phyloP scores from a whole-genome alignment of 257 asterid species.

The Nicotiana knightiana region DNA sequence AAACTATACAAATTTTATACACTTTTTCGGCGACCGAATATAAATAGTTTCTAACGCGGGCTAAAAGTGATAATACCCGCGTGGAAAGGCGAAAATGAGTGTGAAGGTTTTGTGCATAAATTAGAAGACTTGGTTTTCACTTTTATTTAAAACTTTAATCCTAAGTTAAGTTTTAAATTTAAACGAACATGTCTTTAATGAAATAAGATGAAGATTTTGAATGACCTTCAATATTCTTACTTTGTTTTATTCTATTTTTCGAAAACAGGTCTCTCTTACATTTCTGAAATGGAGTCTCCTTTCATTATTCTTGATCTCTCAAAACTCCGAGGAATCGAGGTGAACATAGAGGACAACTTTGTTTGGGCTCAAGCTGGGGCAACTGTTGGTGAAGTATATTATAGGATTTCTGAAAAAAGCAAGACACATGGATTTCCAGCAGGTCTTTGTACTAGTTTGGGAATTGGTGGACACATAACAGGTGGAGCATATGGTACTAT shows the following conservation, averaged over 20 bases:
- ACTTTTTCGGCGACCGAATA: too few species aligned
- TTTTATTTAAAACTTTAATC: too few species aligned
- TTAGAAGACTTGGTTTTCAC: neutral
- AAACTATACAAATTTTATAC: too few species aligned
- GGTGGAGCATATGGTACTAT: constrained; percentile 63
- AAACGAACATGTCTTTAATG: neutral
- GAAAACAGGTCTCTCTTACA: constrained; percentile 18
- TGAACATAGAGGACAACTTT: constrained; percentile 20
- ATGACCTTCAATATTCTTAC: neutral
- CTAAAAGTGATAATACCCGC: neutral
- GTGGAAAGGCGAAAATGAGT: neutral
- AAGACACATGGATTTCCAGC: constrained; percentile 34
- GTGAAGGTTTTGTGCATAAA: neutral
- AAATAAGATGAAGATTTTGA: neutral
- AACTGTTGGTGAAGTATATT: constrained; percentile 24
- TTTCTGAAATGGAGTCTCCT: constrained; percentile 9
- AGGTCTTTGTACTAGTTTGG: constrained; percentile 54
- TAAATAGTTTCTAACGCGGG: too few species aligned
- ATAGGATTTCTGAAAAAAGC: constrained; percentile 23
- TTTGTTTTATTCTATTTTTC: neutral
- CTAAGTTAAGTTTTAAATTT: too few species aligned
- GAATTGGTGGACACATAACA: constrained; percentile 61
- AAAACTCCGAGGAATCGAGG: constrained; percentile 21
- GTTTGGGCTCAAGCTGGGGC: constrained; percentile 33
- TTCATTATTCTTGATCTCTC: constrained; percentile 22